Percentiles rank a stretch among this genome's conserved stretches.
phyloP scores from a whole-genome alignment of 2,329 filamentous ascomycete species.

The Cladosporium sp. region DNA sequence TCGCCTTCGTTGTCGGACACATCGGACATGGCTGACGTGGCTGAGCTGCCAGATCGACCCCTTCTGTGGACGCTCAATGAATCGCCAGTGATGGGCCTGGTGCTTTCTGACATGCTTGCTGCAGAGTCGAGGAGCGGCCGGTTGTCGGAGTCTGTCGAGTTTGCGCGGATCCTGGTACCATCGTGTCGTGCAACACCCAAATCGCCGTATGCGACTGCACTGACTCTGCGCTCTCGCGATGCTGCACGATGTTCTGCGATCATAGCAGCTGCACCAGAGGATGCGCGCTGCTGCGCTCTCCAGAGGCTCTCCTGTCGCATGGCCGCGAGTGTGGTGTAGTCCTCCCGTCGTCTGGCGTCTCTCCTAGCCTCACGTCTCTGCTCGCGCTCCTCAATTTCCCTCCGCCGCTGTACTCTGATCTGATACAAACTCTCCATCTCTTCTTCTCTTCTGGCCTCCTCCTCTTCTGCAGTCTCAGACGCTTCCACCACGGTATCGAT shows the following conservation, averaged over 20 bases:
- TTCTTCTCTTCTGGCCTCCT: conserved; percentile 75
- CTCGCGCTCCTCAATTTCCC: conserved; percentile 75
- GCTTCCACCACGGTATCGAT: conserved; percentile 89
- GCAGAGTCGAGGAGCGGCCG: conserved; percentile 70
- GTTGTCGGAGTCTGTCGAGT: conserved; percentile 71
- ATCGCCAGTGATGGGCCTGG: conserved; percentile 31
- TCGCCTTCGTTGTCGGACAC: conserved; percentile 27
- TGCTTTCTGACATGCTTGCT: conserved; percentile 57
- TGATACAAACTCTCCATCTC: conserved; percentile 94
- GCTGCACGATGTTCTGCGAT: conserved; percentile 62
- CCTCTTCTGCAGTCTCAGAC: conserved; percentile 75
- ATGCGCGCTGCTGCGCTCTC: conserved; percentile 46
- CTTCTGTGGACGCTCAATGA: conserved; percentile 41
- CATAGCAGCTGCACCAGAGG: conserved; percentile 43
- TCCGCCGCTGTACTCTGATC: conserved; percentile 75
- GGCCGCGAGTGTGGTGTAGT: conserved; percentile 66
- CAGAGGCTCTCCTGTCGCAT: conserved; percentile 59
- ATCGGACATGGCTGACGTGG: conserved; percentile 41
- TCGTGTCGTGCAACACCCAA: conserved; percentile 75
- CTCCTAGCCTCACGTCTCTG: conserved; percentile 67
- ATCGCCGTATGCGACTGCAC: conserved; percentile 74
- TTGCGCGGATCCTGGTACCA: conserved; percentile 71
- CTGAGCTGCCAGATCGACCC: conserved; percentile 45
- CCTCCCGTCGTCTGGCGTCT: conserved; percentile 71
- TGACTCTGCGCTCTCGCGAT: conserved; percentile 66